Evolutionary conservation across 164 flowering plant genomes (phyloP).

Genomic region (Dillenia turbinata): DNA sequence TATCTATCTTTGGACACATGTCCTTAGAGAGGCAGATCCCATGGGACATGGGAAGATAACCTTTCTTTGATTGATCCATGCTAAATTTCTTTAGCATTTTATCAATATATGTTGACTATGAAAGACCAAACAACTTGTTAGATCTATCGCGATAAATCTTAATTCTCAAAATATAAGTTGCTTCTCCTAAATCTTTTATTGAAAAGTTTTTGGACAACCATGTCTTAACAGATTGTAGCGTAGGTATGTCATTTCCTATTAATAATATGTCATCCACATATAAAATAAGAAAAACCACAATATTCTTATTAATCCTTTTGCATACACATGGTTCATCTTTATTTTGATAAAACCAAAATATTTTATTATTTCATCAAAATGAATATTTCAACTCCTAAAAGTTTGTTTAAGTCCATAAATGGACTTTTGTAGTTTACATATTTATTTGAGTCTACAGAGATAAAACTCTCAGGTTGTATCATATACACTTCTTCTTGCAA

Average conservation of each 20-base stretch:
- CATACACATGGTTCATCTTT: constrained; percentile 5
- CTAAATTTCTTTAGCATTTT: background rate
- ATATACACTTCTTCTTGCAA: background rate
- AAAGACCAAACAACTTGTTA: background rate
- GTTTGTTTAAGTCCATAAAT: background rate
- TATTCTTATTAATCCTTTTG: constrained; percentile 3
- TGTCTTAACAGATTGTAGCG: background rate
- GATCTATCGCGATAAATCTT: background rate
- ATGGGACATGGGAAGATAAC: background rate
- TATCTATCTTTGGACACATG: background rate
- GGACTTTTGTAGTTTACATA: background rate
- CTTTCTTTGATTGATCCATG: background rate
- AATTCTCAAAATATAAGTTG: background rate
- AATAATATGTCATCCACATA: constrained; percentile 5
- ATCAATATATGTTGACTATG: background rate
- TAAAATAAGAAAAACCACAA: background rate
- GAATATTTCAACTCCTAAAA: background rate
- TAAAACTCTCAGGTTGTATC: background rate
- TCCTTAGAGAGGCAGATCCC: background rate
- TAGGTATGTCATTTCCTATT: background rate
- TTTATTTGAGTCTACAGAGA: background rate
- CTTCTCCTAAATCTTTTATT: background rate
- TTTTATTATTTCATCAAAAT: background rate
- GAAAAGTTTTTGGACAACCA: background rate
- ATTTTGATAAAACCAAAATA: background rate